phyloP scores from a whole-genome alignment of 1,284 basidiomycete species.

The Cryptococcus hybrid region DNA sequence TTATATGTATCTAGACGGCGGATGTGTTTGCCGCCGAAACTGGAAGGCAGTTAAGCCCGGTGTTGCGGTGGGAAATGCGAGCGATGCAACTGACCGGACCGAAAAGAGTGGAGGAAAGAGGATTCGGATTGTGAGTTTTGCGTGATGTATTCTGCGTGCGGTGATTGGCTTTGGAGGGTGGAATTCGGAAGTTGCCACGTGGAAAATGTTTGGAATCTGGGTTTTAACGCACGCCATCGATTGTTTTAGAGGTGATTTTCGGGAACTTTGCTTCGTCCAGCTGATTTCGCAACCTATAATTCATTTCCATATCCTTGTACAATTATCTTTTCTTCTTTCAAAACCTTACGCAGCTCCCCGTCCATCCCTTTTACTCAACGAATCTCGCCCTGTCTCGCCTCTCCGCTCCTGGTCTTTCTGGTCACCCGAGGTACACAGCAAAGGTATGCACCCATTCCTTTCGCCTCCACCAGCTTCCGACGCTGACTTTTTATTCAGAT shows the following conservation, averaged over 20 bases:
- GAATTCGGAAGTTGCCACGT: slow-evolving; percentile 17
- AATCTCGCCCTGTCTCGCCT: neutral
- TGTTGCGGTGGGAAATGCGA: no score
- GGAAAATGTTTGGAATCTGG: slow-evolving; percentile 2
- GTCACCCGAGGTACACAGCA: neutral
- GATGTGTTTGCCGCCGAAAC: no score
- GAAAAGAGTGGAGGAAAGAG: neutral
- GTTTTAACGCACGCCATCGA: slow-evolving; percentile 8
- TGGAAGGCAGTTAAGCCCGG: no score
- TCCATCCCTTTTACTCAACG: neutral
- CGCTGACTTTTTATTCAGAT: slow-evolving; percentile 10
- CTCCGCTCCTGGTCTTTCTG: neutral
- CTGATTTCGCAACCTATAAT: no score
- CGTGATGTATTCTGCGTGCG: neutral
- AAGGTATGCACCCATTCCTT: neutral
- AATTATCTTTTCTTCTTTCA: no score
- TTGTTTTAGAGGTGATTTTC: neutral
- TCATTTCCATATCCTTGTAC: neutral
- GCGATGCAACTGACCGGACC: neutral
- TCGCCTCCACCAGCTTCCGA: neutral
- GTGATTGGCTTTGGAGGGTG: neutral
- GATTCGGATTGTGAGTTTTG: neutral
- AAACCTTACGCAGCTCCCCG: no score
- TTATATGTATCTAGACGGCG: no score
- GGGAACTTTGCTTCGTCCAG: no score